Conservation (phyloP, 2,329 filamentous ascomycete species). For the Pyrenochaeta sp. region DNA sequence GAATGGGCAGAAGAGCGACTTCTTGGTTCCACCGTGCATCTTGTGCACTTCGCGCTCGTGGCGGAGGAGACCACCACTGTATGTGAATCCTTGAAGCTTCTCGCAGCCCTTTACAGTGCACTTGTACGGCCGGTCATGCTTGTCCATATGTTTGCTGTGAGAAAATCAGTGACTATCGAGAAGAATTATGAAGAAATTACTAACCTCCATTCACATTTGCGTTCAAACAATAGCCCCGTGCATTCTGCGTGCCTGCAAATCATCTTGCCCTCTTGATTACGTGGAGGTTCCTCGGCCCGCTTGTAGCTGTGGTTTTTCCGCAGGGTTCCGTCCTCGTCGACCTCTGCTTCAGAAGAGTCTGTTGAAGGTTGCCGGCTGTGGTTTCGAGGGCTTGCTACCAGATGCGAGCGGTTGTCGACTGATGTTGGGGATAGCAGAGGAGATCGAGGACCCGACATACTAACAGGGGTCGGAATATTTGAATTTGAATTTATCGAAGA, state of each 20-base stretch:
- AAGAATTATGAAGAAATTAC: conserved; percentile 51
- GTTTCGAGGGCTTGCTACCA: conserved; percentile 29
- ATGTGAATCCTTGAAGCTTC: conserved; percentile 93
- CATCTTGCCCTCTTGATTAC: conserved; percentile 76
- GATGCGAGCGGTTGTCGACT: conserved; percentile 28
- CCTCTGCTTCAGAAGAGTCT: conserved; percentile 37
- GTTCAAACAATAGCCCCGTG: conserved; percentile 72
- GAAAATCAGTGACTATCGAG: conserved; percentile 20
- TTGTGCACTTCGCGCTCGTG: conserved; percentile 94
- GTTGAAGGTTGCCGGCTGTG: conserved; percentile 34
- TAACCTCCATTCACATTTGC: conserved; percentile 95
- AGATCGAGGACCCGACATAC: conserved; percentile 38
- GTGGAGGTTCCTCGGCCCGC: conserved; percentile 60
- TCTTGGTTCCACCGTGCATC: conserved; percentile 87
- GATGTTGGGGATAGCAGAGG: conserved; percentile 36
- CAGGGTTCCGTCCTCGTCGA: conserved; percentile 38
- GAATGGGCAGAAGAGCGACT: conserved; percentile 85
- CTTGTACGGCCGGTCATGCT: conserved; percentile 92
- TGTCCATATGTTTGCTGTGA: conserved; percentile 94
- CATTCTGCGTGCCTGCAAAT: conserved; percentile 75
- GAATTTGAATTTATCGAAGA: conserved; percentile 36
- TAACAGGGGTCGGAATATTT: conserved; percentile 47
- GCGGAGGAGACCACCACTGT: conserved; percentile 85
- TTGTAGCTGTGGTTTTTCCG: conserved; percentile 50
- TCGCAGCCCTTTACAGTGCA: conserved; percentile 84